Evolutionary conservation across 2,329 filamentous ascomycete genomes (phyloP).

Genomic region (Intubia oerlemansii): DNA sequence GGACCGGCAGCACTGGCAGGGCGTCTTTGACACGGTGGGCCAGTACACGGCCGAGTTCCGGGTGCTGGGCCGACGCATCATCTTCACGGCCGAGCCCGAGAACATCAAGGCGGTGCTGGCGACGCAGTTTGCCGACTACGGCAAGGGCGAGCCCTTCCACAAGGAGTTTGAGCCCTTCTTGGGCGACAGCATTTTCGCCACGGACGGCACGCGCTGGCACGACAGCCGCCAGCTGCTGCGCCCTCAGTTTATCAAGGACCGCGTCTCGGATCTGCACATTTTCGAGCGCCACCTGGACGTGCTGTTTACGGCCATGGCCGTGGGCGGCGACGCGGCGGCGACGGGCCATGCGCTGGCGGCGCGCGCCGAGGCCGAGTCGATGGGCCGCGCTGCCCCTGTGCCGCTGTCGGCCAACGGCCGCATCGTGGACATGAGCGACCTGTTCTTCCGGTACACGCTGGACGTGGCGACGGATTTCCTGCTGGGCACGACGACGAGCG

Average conservation of each 20-base stretch:
- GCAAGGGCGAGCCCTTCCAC: constrained; percentile 60
- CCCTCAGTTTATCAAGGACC: constrained; percentile 71
- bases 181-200: constrained; percentile 58
- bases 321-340: constrained; percentile 33
- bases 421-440: constrained; percentile 47
- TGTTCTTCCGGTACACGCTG: constrained; percentile 71
- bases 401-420: constrained; percentile 36
- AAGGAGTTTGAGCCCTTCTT: constrained; percentile 55
- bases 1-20: constrained; percentile 40
- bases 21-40: constrained; percentile 21
- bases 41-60: constrained; percentile 39
- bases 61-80: constrained; percentile 31
- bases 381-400: constrained; percentile 30
- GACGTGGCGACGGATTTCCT: constrained; percentile 78
- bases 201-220: constrained; percentile 64
- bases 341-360: constrained; percentile 34
- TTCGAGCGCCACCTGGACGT: constrained; percentile 63
- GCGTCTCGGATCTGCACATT: constrained; percentile 59
- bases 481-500: constrained; percentile 52
- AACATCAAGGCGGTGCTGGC: constrained; percentile 87
- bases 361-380: constrained; percentile 31
- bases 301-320: constrained; percentile 46
- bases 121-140: constrained; percentile 67
- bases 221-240: constrained; percentile 60
- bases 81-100: constrained; percentile 66